phyloP scores from a whole-genome alignment of 1,284 basidiomycete species.

The Exsudoporus floridanus region DNA sequence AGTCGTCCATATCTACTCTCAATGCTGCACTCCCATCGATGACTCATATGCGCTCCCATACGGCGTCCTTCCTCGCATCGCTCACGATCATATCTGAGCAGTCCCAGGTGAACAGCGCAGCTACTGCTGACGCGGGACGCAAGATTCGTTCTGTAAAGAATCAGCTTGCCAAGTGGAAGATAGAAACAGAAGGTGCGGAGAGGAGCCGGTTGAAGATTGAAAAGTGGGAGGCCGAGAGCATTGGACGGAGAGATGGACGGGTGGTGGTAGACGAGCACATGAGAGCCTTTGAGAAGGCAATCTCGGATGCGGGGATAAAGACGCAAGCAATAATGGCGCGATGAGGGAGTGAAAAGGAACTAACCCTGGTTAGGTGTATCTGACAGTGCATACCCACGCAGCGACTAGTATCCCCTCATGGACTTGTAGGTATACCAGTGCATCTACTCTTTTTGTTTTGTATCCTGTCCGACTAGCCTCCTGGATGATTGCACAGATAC shows the following conservation, averaged over 20 bases:
- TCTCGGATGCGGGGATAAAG: slow-evolving; percentile 68
- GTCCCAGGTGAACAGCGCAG: slow-evolving; percentile 79
- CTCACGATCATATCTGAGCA: slow-evolving; percentile 79
- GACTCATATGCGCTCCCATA: slow-evolving; percentile 67
- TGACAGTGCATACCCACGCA: slow-evolving; percentile 5
- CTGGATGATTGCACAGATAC: not conserved
- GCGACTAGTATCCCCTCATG: slow-evolving; percentile 8
- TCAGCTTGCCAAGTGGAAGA: slow-evolving; percentile 71
- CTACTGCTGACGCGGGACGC: slow-evolving; percentile 76
- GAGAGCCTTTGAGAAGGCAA: slow-evolving; percentile 65
- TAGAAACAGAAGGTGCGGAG: slow-evolving; percentile 79
- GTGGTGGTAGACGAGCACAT: slow-evolving; percentile 72
- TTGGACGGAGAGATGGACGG: slow-evolving; percentile 52
- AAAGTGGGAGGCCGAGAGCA: slow-evolving; percentile 66
- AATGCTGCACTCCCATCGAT: slow-evolving; percentile 41
- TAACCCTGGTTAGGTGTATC: not conserved
- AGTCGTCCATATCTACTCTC: slow-evolving; percentile 34
- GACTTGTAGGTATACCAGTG: slow-evolving; percentile 20
- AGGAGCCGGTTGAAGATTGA: slow-evolving; percentile 70
- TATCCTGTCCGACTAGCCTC: slow-evolving; percentile 13
- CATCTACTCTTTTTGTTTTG: slow-evolving; percentile 26
- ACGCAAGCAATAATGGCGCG: slow-evolving; percentile 74
- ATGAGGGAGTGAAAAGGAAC: slow-evolving; percentile 9
- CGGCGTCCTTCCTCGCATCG: slow-evolving; percentile 68
- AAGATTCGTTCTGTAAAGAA: slow-evolving; percentile 81